phyloP scores from a whole-genome alignment of 768 basidiomycete species.

The Lentinula sp. region DNA sequence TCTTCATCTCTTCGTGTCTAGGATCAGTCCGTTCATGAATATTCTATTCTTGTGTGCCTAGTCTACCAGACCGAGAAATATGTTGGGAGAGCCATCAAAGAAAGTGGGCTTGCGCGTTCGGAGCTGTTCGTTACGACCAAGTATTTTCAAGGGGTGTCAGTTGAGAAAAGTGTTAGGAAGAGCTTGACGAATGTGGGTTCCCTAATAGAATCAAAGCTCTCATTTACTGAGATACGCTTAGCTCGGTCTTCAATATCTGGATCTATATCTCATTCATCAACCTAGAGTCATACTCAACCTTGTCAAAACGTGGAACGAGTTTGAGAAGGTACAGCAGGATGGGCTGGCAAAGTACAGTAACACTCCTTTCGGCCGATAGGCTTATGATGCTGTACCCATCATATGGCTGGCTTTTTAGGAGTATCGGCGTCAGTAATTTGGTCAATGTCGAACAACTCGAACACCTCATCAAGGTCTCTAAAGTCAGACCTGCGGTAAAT shows the following conservation, averaged over 20 bases:
- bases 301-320: conserved; percentile 43
- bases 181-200: conserved; percentile 45
- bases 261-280: conserved; percentile 66
- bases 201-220: not conserved
- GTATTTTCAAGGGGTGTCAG: conserved; percentile 30
- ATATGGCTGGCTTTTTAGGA: conserved; percentile 25
- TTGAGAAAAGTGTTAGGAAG: conserved; percentile 31
- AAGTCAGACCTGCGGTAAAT: conserved; percentile 61
- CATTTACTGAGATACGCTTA: conserved; percentile 16
- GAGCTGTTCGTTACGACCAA: conserved; percentile 53
- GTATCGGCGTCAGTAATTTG: conserved; percentile 77
- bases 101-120: conserved; percentile 39
- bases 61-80: conserved; percentile 30
- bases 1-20: not conserved
- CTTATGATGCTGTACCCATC: not conserved
- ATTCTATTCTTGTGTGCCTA: conserved; percentile 20
- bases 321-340: conserved; percentile 46
- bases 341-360: conserved; percentile 32
- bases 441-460: conserved; percentile 37
- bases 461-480: conserved; percentile 58
- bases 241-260: conserved; percentile 57
- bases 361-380: no score
- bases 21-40: not conserved
- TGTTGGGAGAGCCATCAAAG: conserved; percentile 32
- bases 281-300: conserved; percentile 31